Percentiles rank a stretch among this genome's conserved stretches.
Evolutionary conservation across 164 flowering plant genomes (phyloP).

Genomic region (Magnolia kwangsiensis): DNA sequence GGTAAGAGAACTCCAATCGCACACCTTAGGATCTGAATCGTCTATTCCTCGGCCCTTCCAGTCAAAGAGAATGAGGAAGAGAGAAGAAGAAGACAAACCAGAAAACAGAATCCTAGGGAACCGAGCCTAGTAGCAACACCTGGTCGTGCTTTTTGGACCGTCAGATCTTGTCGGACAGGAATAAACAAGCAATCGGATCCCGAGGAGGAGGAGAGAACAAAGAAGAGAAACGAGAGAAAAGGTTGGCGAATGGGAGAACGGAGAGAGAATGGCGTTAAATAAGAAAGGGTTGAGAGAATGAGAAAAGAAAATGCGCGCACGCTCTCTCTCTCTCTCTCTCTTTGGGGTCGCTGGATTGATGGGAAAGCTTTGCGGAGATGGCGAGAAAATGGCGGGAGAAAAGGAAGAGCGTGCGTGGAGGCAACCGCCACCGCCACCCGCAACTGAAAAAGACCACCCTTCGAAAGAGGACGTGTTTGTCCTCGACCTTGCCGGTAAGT

Average conservation of each 20-base stretch:
- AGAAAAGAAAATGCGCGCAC: background rate
- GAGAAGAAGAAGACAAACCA: background rate
- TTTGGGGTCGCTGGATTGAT: constrained; percentile 38
- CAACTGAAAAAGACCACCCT: constrained; percentile 43
- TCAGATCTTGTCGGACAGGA: background rate
- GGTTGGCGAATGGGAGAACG: constrained; percentile 28
- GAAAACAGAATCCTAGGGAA: constrained; percentile 6
- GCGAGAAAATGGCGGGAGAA: constrained; percentile 8
- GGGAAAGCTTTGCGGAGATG: constrained; percentile 29
- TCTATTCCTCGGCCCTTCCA: background rate
- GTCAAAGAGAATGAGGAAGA: background rate
- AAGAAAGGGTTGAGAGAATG: background rate
- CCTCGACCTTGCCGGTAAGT: background rate
- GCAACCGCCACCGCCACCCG: constrained; percentile 38
- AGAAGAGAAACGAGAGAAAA: constrained; percentile 7
- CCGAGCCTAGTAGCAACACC: background rate
- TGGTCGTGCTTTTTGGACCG: background rate
- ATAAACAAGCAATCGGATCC: constrained; percentile 3
- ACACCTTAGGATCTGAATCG: background rate
- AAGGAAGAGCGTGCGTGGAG: constrained; percentile 16
- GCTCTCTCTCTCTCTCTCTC: background rate
- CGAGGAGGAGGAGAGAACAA: background rate
- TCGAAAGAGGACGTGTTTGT: background rate
- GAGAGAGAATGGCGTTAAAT: constrained; percentile 30
- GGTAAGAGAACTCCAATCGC: background rate